These are phyloP conservation scores for Suhomyces coccinellae DNA, from an alignment of 1,139 yeast species.

Conservation along the genomic window DNA sequence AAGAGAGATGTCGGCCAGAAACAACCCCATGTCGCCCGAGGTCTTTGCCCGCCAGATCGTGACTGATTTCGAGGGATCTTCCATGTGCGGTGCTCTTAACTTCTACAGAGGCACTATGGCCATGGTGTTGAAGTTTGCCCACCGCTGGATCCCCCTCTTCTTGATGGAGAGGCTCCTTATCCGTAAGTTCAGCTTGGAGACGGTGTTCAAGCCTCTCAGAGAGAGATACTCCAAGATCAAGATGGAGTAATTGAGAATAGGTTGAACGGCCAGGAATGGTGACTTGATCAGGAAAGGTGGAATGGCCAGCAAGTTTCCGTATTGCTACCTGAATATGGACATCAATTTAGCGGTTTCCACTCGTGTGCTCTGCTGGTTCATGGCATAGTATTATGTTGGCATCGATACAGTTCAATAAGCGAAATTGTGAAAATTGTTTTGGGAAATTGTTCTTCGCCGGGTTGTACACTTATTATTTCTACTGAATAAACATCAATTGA, in stretches of 20 bases:
- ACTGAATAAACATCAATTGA: no score
- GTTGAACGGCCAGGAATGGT: no score
- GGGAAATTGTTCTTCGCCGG: no score
- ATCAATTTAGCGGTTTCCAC: background rate
- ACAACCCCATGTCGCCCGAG: slow-evolving; percentile 59
- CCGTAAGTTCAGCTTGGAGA: slow-evolving; percentile 48
- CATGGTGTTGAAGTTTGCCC: slow-evolving; percentile 40
- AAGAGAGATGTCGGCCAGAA: slow-evolving; percentile 59
- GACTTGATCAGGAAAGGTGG: no score
- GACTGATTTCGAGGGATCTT: slow-evolving; percentile 46
- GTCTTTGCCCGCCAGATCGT: slow-evolving; percentile 57
- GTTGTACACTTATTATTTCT: no score
- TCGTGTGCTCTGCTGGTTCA: no score
- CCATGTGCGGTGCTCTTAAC: slow-evolving; percentile 43
- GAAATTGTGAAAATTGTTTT: no score
- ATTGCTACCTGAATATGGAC: background rate
- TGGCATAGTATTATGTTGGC: no score
- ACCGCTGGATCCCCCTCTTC: slow-evolving; percentile 55
- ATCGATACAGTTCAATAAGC: no score
- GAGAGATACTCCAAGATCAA: slow-evolving; percentile 25
- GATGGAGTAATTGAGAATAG: slow-evolving; percentile 3
- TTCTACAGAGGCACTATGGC: slow-evolving; percentile 59
- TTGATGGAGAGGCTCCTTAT: slow-evolving; percentile 47
- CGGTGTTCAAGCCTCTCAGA: slow-evolving; percentile 24
- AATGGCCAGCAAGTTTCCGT: no score